Base-by-base conservation (phyloP, 1,284 basidiomycete genomes). In the Ceraceosorus bombacis region DNA sequence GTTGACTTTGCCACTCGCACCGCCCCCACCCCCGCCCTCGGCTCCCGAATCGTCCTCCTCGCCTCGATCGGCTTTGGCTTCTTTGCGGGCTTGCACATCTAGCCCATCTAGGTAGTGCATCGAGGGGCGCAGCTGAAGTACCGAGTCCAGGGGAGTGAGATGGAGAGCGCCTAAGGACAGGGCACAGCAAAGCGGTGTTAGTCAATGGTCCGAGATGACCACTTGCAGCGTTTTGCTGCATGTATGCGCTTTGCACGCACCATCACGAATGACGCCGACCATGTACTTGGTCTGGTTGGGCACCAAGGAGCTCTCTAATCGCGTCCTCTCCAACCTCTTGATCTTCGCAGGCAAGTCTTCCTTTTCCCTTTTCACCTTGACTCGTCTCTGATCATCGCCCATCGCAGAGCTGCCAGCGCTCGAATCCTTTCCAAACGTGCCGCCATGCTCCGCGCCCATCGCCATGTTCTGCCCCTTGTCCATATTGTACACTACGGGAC, bases 41-140 rank as follows among this genome's bases (percentile, higher is more conserved):
- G 68, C 69, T 51, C 69, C 67, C n/a, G 67, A 68, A 27, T 41
- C 65, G 2, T 61, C n/a, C 39, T 65, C 66, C 48, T 62, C 9
- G 43, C 15, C 43, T 46, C 10, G 15, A 10, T 39, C 49, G n/a
- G 70, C 71, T 13, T 69, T 67, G 36, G 68, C 56, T 67, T 69
- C 55, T 70, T 66, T 37, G 61, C 62, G 9, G 67, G 67, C 13
- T 67, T 63, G 15, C 69, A 64, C 51, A 71, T 67, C 63, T n/a
- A 74, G 53, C 10, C 66, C 68, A 51, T 77, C 75, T 48, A 77
- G 67, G 52, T 77, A 74, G 61, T 73, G 72, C 69, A 77, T 70
- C 55, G 74, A 76, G 5, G 75, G 75, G 6, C 75, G 66, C 15
- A 77, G 59, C 57, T 77, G 75, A 5, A 69, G 61, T 27, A 72